Base-by-base conservation (phyloP, 495 filamentous ascomycete species). In the Lasiosphaeriaceae sp. region DNA sequence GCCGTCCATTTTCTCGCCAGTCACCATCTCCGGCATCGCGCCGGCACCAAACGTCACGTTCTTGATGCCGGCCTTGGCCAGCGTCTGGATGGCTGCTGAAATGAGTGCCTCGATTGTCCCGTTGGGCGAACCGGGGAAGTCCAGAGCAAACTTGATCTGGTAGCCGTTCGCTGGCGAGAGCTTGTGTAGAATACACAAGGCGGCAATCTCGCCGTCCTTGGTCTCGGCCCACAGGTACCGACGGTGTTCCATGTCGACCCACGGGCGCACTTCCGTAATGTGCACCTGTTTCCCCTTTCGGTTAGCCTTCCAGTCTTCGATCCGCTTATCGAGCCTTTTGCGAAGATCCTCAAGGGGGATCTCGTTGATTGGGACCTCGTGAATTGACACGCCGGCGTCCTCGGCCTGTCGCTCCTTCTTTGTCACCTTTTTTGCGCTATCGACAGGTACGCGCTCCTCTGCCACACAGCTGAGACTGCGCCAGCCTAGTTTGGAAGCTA, bases 81-180 rank as follows among this genome's bases (percentile, higher is more conserved):
- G 81, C 26, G 78, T 75, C 63, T 86, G 83, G 66, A 96, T 84
- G n/a, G 89, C 84, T 63, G 86, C 83, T 19, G 87, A 85, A 62
- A 92, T 88, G 48, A 91, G 81, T 3, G 80, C 75, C 71, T 96
- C 90, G 59, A 94, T 96, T 34, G 86, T 86, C 54, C 90, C 90
- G 54, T 78, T 86, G 2, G 90, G 88, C 3, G 89, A 79, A 17
- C 81, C 81, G 16, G 90, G 90, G 77, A 96, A 94, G 67, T 93
- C 90, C 55, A 94, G 82, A 43, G 85, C 85, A 72, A 90, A 93
- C 74, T 96, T 94, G 71, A 94, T 85, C 74, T 96, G 90, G 79
- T 88, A 90, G 54, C 90, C 90, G 60, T 92, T 82, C 34, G 79
- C 68, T 0, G 89, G 89, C 19, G 86, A 81, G 23, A 96, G 81